Evolutionary conservation across 352 stramenopile species (phyloP).

Genomic region (Albugo laibachii): DNA sequence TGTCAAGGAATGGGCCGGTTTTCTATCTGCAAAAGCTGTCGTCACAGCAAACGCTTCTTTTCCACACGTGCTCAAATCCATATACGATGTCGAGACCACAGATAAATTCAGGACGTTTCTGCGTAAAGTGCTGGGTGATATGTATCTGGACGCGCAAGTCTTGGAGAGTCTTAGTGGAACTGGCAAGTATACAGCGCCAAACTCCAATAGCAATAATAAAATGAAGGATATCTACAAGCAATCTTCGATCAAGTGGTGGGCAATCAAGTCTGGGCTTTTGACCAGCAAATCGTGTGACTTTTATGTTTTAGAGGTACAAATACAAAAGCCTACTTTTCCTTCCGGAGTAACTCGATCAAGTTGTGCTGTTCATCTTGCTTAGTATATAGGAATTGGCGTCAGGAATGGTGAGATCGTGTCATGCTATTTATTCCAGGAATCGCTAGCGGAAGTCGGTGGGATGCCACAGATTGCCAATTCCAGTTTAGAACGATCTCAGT

Average conservation of each 20-base stretch:
- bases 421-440: conserved; percentile 76
- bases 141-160: conserved; percentile 69
- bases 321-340: background rate
- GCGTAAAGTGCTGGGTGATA: conserved; percentile 56
- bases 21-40: conserved; percentile 62
- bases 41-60: conserved; percentile 58
- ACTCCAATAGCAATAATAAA: conserved; percentile 31
- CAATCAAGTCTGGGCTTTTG: conserved; percentile 59
- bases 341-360: conserved; percentile 1
- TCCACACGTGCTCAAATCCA: conserved; percentile 59
- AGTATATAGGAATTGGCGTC: conserved; percentile 74
- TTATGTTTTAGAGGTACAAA: conserved; percentile 44
- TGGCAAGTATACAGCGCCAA: conserved; percentile 44
- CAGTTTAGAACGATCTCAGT: conserved; percentile 64
- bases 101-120: conserved; percentile 75
- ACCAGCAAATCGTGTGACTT: conserved; percentile 71
- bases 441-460: conserved; percentile 55
- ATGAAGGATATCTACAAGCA: conserved; percentile 69
- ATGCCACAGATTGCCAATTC: conserved; percentile 62
- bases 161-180: conserved; percentile 67
- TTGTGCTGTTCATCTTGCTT: conserved; percentile 2
- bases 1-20: conserved; percentile 74
- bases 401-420: conserved; percentile 51
- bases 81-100: conserved; percentile 70
- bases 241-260: conserved; percentile 77